phyloP scores from a whole-genome alignment of 257 asterid genomes.

The Nicotiana tomentosiformis region DNA sequence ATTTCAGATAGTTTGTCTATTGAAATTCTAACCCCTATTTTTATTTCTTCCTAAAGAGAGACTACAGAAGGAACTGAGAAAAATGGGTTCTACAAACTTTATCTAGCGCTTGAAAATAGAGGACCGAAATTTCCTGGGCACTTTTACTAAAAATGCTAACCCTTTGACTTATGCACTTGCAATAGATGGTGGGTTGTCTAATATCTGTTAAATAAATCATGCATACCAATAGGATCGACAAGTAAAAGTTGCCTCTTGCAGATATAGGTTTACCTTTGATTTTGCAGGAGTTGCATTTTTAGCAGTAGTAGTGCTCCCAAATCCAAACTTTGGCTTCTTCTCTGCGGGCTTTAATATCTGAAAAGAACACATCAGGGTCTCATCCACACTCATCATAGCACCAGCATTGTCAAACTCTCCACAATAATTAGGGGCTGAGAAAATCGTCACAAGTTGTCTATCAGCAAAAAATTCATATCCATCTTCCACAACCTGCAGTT shows the following conservation, averaged over 20 bases:
- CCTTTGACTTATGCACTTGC: neutral
- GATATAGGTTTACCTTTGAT: slow-evolving; percentile 12
- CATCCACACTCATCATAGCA: slow-evolving; percentile 19
- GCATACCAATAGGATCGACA: neutral
- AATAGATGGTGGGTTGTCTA: neutral
- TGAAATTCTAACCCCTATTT: neutral
- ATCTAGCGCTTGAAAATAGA: neutral
- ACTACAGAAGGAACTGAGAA: neutral
- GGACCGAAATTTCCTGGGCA: neutral
- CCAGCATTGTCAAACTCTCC: slow-evolving; percentile 8
- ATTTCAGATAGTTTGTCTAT: neutral
- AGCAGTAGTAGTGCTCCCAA: slow-evolving; percentile 18
- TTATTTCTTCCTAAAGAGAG: neutral
- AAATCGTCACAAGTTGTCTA: slow-evolving; percentile 15
- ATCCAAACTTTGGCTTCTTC: slow-evolving; percentile 26
- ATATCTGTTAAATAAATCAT: neutral
- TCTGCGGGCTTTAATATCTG: slow-evolving; percentile 25
- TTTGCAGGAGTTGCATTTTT: slow-evolving; percentile 18
- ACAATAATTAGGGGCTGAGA: slow-evolving; percentile 9
- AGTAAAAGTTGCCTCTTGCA: neutral
- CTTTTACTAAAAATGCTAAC: neutral
- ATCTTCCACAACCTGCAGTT: slow-evolving; percentile 28
- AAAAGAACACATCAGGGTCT: slow-evolving; percentile 27
- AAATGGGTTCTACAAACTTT: neutral
- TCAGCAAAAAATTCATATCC: slow-evolving; percentile 25